These are phyloP conservation scores for Gossypium mustelinum DNA, from an alignment of 345 rosid genomes.

Conservation along the genomic window DNA sequence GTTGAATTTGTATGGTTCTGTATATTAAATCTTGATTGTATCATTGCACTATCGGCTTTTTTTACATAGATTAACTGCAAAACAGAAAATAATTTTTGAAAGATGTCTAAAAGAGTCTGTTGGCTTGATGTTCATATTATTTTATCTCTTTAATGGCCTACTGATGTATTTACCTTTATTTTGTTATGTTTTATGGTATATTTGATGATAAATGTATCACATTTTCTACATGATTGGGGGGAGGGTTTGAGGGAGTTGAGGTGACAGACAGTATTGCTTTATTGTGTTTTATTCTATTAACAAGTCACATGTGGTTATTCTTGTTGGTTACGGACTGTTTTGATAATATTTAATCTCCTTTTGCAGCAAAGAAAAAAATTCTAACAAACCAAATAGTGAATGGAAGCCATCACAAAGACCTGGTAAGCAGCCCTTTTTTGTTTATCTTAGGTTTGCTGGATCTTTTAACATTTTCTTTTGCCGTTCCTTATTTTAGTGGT, in stretches of 20 bases:
- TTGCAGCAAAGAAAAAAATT: constrained; percentile 54
- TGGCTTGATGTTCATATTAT: neutral
- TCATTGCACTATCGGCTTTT: neutral
- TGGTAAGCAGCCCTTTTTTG: constrained; percentile 35
- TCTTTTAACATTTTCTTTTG: neutral
- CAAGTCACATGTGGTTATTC: neutral
- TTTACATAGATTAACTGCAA: neutral
- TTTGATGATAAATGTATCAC: neutral
- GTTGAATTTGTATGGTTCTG: neutral
- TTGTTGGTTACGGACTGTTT: neutral
- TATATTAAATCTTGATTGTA: neutral
- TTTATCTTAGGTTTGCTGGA: neutral
- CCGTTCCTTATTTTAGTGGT: neutral
- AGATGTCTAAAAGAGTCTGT: neutral
- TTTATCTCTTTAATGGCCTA: neutral
- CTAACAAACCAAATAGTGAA: constrained; percentile 42
- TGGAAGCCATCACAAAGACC: constrained; percentile 47
- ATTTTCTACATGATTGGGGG: neutral
- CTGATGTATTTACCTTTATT: neutral
- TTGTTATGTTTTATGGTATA: neutral
- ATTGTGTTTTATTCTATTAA: neutral
- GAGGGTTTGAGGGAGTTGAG: neutral
- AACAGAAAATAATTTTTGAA: neutral
- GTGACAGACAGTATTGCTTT: neutral
- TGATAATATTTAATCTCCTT: neutral